These are phyloP conservation scores for Starmerella scarabaei DNA, from an alignment of 805 yeast genomes.

Conservation along the genomic window DNA sequence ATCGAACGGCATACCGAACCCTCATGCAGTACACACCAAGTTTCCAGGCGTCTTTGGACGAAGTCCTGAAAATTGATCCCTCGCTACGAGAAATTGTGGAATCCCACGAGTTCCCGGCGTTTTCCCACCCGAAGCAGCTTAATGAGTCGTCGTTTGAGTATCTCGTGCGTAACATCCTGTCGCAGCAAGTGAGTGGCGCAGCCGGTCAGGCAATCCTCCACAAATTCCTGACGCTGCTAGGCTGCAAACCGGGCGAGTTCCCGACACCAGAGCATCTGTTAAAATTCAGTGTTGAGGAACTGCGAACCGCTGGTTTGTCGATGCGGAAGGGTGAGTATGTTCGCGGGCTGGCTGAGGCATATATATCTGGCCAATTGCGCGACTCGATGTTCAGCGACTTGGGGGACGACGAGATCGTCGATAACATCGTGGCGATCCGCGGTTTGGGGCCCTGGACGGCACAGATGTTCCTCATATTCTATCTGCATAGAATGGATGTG, in stretches of 20 bases:
- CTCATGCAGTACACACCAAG: conserved; percentile 6
- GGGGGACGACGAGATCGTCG: conserved; percentile 27
- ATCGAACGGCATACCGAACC: conserved; percentile 15
- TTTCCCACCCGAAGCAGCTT: conserved; percentile 5
- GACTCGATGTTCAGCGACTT: conserved; percentile 21
- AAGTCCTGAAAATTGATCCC: conserved; percentile 20
- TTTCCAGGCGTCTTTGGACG: conserved; percentile 15
- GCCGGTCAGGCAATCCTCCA: conserved; percentile 58
- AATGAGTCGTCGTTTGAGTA: conserved; percentile 19
- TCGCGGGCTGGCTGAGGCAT: conserved; percentile 43
- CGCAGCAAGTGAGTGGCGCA: conserved; percentile 39
- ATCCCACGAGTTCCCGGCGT: conserved; percentile 16
- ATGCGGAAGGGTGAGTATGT: conserved; percentile 51
- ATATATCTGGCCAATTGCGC: conserved; percentile 18
- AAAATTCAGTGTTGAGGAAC: conserved; percentile 32
- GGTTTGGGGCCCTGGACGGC: conserved; percentile 59
- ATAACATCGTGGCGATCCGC: conserved; percentile 23
- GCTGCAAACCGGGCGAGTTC: conserved; percentile 19
- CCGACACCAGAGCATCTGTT: conserved; percentile 44
- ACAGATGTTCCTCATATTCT: conserved; percentile 70
- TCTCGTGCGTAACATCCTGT: conserved; percentile 23
- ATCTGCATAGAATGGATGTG: conserved; percentile 50
- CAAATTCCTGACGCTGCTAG: conserved; percentile 33
- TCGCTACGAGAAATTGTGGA: conserved; percentile 10
- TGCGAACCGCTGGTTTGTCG: conserved; percentile 59